Evolutionary conservation across 2,329 filamentous ascomycete genomes (phyloP).

Genomic region (Fusarium duplospermum): DNA sequence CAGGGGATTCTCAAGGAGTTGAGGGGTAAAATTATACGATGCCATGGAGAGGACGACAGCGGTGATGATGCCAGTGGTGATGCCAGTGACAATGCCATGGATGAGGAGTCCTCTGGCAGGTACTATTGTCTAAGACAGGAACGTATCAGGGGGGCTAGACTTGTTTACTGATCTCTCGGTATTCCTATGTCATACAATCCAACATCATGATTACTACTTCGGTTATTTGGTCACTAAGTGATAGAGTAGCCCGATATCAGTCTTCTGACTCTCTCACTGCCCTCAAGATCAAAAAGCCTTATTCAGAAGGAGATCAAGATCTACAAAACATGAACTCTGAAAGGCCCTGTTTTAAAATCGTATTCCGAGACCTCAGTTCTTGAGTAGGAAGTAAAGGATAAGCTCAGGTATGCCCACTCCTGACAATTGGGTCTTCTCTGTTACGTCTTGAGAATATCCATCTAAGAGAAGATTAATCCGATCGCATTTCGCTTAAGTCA

Average conservation of each 20-base stretch:
- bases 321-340: too few relatives aligned
- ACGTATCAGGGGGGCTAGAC: background rate
- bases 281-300: too few relatives aligned
- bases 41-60: background rate
- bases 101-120: background rate
- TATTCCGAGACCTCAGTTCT: too few relatives aligned
- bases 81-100: background rate
- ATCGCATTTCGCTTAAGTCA: background rate
- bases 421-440: too few relatives aligned
- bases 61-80: background rate
- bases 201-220: background rate
- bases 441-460: background rate
- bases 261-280: too few relatives aligned
- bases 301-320: too few relatives aligned
- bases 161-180: background rate
- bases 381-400: too few relatives aligned
- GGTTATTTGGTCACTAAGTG: background rate
- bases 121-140: background rate
- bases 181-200: background rate
- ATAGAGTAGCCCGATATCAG: too few relatives aligned
- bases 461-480: background rate
- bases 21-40: background rate
- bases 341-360: too few relatives aligned
- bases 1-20: background rate
- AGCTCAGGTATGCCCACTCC: too few relatives aligned